Conservation (phyloP, 225 moss, liverwort and hornwort genomes). For the Bryum argenteum region DNA sequence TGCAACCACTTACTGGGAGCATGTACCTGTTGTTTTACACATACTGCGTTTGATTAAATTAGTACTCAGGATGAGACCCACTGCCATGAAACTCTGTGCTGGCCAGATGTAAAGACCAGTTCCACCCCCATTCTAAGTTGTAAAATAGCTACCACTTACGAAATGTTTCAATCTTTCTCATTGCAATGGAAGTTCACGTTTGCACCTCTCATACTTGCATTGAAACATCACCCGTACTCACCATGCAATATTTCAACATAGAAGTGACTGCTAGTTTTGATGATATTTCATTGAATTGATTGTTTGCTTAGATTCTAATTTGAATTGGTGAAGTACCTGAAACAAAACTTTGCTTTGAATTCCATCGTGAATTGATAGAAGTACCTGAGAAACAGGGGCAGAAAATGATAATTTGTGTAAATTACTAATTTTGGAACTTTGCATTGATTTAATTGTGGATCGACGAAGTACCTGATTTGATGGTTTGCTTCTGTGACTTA, state of each 20-base stretch:
- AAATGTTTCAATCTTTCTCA: slow-evolving; percentile 3
- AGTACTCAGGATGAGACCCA: background rate
- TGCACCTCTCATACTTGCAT: background rate
- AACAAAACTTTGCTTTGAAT: too few species aligned
- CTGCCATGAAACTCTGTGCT: slow-evolving; percentile 6
- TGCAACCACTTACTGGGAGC: too few species aligned
- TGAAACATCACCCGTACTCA: background rate
- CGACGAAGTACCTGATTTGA: background rate
- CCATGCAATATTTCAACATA: too few species aligned
- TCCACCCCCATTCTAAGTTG: slow-evolving; percentile 20
- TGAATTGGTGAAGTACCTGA: too few species aligned
- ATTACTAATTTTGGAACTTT: background rate
- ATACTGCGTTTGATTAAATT: background rate
- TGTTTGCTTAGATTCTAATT: background rate
- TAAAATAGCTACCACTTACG: slow-evolving; percentile 17
- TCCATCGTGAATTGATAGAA: too few species aligned
- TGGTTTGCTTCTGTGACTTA: background rate
- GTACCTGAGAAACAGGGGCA: too few species aligned
- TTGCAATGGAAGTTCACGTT: background rate
- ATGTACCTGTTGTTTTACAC: slow-evolving; percentile 1
- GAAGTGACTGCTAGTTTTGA: too few species aligned
- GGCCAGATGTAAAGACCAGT: slow-evolving; percentile 30
- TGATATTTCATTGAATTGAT: background rate
- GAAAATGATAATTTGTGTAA: too few species aligned
- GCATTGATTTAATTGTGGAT: background rate